Evolutionary conservation across 768 basidiomycete genomes (phyloP), one percentile per base, ranked within the genome.

Genomic region (Russula sp.): DNA sequence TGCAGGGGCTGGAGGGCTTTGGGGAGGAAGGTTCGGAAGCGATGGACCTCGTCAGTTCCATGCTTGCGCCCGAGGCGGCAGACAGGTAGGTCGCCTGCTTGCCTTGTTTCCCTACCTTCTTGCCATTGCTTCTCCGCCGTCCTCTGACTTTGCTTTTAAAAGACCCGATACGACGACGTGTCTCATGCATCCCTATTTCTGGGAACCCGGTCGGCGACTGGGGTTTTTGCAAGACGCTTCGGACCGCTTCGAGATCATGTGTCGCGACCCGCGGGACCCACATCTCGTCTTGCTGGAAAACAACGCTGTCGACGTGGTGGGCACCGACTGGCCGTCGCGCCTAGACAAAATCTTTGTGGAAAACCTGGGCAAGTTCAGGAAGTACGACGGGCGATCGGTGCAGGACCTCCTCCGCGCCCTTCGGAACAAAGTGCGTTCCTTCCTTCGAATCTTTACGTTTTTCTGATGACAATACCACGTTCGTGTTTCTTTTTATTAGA

Each of bases 231-330:
- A 96, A 74, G 97, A 98, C 66, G 92, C 94, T 0, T 97, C 94
- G 0, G 96, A 98, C 74, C 84, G 95, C 5, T 99, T 98, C 73
- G 97, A 98, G 75, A 94, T 94, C 72, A 96, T 98, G 93, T 90
- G 88, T 68, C 84, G 93, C 35, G 94, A 96, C 53, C 94, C 95
- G 0, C 86, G 85, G 61, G 92, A 96, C 61, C 79, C 84, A 0
- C 81, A 84, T 60, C 80, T 99, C 27, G 68, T 91, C 13, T 75
- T 80, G 11, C 81, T 99, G 18, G 97, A 99, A 76, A 80, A 75
- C 0, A 81, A 80, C 51, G 89, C 92, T 0, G 67, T 71, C 37
- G 73, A 75, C 9, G 86, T 98, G 54, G 88, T 99, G 2, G 94
- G 94, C 27, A 81, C 83, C 61, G 96, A 98, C 74, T 99, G 97